A percentile compares a stretch with the other conserved stretches of the same genome.
These are phyloP conservation scores for Escallonia herrerae DNA, from an alignment of 129 eudicot species.

Conservation along the genomic window DNA sequence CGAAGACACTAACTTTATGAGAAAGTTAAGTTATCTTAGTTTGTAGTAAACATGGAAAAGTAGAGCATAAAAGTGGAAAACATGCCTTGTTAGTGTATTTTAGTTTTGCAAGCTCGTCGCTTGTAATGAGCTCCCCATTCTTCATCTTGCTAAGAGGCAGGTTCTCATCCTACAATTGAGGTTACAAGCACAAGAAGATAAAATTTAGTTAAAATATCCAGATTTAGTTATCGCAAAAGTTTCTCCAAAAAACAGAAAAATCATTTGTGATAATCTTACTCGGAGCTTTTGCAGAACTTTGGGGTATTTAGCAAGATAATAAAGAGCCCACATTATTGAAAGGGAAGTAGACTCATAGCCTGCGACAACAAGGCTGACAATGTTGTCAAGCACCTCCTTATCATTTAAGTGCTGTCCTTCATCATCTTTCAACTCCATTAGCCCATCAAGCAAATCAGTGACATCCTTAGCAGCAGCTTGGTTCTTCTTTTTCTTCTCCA, in stretches of 20 bases:
- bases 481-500: slow-evolving; percentile 31
- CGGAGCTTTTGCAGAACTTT: slow-evolving; percentile 40
- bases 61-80: not conserved
- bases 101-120: slow-evolving; percentile 24
- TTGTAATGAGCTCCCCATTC: slow-evolving; percentile 28
- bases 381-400: slow-evolving; percentile 36
- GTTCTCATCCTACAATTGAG: slow-evolving; percentile 36
- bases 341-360: slow-evolving; percentile 30
- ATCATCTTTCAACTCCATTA: slow-evolving; percentile 35
- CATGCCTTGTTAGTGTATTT: slow-evolving; percentile 30
- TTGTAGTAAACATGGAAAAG: not conserved
- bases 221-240: not conserved
- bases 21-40: not conserved
- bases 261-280: slow-evolving; percentile 13
- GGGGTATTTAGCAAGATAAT: slow-evolving; percentile 41
- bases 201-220: too few species aligned
- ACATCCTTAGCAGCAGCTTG: not conserved
- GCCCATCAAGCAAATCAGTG: slow-evolving; percentile 35
- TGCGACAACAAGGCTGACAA: slow-evolving; percentile 21
- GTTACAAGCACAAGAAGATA: not conserved
- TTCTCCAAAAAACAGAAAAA: not conserved
- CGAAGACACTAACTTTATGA: too few species aligned
- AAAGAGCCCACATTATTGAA: slow-evolving; percentile 36
- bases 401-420: slow-evolving; percentile 33
- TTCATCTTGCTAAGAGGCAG: slow-evolving; percentile 10